These are phyloP conservation scores for Leishmania braziliensis DNA, from an alignment of 208 protist genomes.

Conservation along the genomic window DNA sequence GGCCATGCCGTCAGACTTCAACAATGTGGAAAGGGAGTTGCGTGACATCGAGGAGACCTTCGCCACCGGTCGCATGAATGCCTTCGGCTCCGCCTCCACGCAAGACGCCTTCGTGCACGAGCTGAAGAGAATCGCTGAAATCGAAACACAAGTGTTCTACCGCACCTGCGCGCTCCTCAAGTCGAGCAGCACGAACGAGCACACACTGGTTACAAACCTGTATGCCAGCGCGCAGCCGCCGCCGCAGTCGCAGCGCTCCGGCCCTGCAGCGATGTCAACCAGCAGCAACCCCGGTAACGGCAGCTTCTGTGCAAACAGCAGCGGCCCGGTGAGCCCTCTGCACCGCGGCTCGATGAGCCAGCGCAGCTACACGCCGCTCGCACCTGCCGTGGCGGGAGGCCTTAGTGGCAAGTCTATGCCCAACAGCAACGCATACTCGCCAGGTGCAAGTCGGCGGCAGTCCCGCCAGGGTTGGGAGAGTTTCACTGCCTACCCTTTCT, in stretches of 20 bases:
- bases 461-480: constrained; percentile 19
- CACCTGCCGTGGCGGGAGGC: constrained; percentile 7
- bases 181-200: constrained; percentile 56
- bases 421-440: background rate
- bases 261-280: constrained; percentile 6
- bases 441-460: constrained; percentile 18
- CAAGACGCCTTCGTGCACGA: constrained; percentile 81
- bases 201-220: constrained; percentile 70
- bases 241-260: constrained; percentile 29
- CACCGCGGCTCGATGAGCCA: constrained; percentile 11
- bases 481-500: constrained; percentile 2
- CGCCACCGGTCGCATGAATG: constrained; percentile 81
- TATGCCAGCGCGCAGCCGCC: constrained; percentile 56
- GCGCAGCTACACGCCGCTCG: background rate
- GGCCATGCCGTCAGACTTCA: constrained; percentile 70
- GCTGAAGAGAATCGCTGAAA: constrained; percentile 73
- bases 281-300: constrained; percentile 21
- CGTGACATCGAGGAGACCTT: constrained; percentile 86
- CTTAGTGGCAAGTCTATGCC: background rate
- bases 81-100: constrained; percentile 66
- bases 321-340: constrained; percentile 27
- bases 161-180: constrained; percentile 76
- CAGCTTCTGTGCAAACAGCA: constrained; percentile 34
- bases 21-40: constrained; percentile 77
- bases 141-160: constrained; percentile 90